These are phyloP conservation scores for Nadsonia starkeyi-henricii DNA, from an alignment of 1,139 yeast species.

Conservation along the genomic window DNA sequence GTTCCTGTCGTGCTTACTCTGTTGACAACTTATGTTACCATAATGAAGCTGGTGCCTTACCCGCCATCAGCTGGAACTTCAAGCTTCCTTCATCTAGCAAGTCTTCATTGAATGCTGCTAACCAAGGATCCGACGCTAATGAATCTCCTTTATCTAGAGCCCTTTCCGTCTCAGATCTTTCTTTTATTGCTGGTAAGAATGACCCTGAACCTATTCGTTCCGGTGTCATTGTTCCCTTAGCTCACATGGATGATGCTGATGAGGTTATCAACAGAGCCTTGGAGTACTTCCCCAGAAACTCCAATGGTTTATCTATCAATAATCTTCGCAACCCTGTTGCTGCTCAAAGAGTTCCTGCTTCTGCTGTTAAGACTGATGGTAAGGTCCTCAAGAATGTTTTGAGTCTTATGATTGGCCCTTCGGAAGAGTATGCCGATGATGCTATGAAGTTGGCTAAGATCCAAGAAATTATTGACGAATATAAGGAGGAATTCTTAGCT, in stretches of 20 bases:
- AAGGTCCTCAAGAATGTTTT: slow-evolving; percentile 54
- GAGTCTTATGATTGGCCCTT: slow-evolving; percentile 59
- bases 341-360: slow-evolving; percentile 19
- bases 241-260: slow-evolving; percentile 79
- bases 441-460: slow-evolving; percentile 52
- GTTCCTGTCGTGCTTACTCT: slow-evolving; percentile 94
- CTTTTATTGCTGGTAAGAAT: slow-evolving; percentile 61
- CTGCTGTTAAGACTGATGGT: slow-evolving; percentile 19
- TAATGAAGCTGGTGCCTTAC: slow-evolving; percentile 34
- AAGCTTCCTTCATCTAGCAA: slow-evolving; percentile 61
- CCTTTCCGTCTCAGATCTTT: slow-evolving; percentile 82
- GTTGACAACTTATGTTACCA: slow-evolving; percentile 63
- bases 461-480: slow-evolving; percentile 50
- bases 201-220: slow-evolving; percentile 54
- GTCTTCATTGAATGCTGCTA: slow-evolving; percentile 35
- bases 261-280: slow-evolving; percentile 67
- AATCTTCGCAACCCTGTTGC: slow-evolving; percentile 19
- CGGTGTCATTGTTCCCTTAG: slow-evolving; percentile 76
- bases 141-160: slow-evolving; percentile 43
- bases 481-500: slow-evolving; percentile 51
- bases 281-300: slow-evolving; percentile 44
- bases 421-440: slow-evolving; percentile 65
- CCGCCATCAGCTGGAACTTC: slow-evolving; percentile 80
- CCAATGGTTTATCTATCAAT: slow-evolving; percentile 18
- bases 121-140: slow-evolving; percentile 10